Conservation (phyloP, 345 rosid species). For the Brassica juncea region DNA sequence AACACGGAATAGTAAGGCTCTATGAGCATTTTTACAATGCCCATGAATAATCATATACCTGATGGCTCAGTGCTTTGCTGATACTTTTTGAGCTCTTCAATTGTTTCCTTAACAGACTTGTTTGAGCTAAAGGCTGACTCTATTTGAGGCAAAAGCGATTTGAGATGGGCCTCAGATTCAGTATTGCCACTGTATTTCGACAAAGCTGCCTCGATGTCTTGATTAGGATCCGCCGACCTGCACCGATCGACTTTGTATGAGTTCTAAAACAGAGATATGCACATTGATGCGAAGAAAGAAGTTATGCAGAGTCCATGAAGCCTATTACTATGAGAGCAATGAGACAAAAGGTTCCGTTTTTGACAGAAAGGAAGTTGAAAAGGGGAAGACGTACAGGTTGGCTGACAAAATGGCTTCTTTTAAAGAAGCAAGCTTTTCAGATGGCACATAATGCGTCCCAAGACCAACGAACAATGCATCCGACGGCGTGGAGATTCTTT, state of each 20-base stretch:
- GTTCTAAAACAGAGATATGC: slow-evolving; percentile 3
- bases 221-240: slow-evolving; percentile 73
- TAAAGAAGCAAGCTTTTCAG: slow-evolving; percentile 59
- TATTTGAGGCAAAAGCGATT: slow-evolving; percentile 71
- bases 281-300: background rate
- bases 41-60: slow-evolving; percentile 48
- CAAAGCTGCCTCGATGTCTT: slow-evolving; percentile 54
- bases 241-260: slow-evolving; percentile 18
- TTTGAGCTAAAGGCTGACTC: slow-evolving; percentile 59
- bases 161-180: slow-evolving; percentile 62
- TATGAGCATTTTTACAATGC: background rate
- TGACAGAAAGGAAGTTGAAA: background rate
- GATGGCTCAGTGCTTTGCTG: slow-evolving; percentile 59
- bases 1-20: background rate
- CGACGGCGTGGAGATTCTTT: slow-evolving; percentile 77
- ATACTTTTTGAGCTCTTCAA: slow-evolving; percentile 65
- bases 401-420: slow-evolving; percentile 70
- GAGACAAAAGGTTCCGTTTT: background rate
- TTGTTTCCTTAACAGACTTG: slow-evolving; percentile 64
- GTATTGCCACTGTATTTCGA: slow-evolving; percentile 59
- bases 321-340: background rate
- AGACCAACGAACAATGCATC: slow-evolving; percentile 83
- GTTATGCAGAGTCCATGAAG: background rate
- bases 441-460: slow-evolving; percentile 87
- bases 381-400: slow-evolving; percentile 51